Base-by-base conservation (phyloP, 345 rosid species). In the Eucalyptus victrix region DNA sequence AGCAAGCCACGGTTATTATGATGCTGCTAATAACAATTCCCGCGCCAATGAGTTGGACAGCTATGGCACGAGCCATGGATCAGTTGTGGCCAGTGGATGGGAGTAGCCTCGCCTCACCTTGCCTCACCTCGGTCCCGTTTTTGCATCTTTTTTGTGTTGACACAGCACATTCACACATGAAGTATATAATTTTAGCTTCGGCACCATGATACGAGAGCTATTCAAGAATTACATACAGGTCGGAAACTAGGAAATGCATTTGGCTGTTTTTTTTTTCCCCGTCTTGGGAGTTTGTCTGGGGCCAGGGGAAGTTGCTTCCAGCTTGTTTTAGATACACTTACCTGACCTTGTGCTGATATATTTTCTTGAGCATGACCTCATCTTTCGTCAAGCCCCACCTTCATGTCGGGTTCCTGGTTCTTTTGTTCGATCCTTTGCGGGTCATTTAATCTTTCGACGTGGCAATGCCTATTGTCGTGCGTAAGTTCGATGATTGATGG, bases 51-150 rank as follows among this genome's bases (percentile, higher is more conserved):
- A 49, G 34, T 60, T 88, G 18, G 49, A 40, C 54, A 88, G 88
- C 6, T 40, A 87, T 18, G 88, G 67, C 24, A 60, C 9, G 11
- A 65, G 89, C 50, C 65, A 92, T 30, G 92, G 60, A n/a, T 72
- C 92, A 3, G 54, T 93, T 9, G 54, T 88, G 40, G 93, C 93
- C 6, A 88, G 87, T 16, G 94, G 93, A 32, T 95, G 95, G 95
- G 95, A 93, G 62, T 93, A 93, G 49, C 67, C 40, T 32, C 16
- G 12, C 56, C 51, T 49, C 14, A 4, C 40, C 42, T 42, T 6
- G 16, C 42, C 26, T 67, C 15, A 1, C 53, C 50, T 42, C 0
- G 34, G 17, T 65, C 37, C 50, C 7, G 5, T 2, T 87, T 87
- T 47, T 44, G 37, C n/a, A 30, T 50, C 56, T 49, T 49, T 49